These are phyloP conservation scores for Setaria italica DNA, from an alignment of 202 grass and related monocot species.

Conservation along the genomic window DNA sequence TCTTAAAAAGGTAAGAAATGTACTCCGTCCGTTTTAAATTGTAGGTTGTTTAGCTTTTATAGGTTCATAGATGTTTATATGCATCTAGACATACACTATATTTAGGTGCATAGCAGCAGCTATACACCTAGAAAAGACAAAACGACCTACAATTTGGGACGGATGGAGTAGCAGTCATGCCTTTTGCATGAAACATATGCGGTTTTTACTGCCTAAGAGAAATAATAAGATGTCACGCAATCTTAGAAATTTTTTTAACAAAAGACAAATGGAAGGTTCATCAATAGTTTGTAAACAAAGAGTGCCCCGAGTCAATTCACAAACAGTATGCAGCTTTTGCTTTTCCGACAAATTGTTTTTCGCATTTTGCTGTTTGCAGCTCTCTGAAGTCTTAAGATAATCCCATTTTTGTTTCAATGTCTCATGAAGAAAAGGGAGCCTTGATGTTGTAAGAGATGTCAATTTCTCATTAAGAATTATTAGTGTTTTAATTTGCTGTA, in stretches of 20 bases:
- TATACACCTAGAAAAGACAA: too few relatives aligned
- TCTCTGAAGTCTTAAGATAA: neutral
- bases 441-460: neutral
- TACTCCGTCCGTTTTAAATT: too few relatives aligned
- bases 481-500: too few relatives aligned
- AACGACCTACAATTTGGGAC: too few relatives aligned
- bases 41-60: too few relatives aligned
- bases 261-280: neutral
- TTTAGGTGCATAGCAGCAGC: too few relatives aligned
- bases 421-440: too few relatives aligned
- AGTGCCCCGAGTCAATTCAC: neutral
- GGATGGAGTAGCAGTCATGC: neutral
- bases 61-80: too few relatives aligned
- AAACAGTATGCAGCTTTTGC: neutral
- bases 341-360: neutral
- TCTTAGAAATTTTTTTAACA: neutral
- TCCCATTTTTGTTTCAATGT: neutral
- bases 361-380: neutral
- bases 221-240: neutral
- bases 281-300: neutral
- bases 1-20: neutral
- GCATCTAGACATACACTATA: too few relatives aligned
- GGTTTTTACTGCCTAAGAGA: neutral
- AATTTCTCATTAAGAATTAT: too few relatives aligned
- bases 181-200: neutral